Conservation (phyloP, 768 basidiomycete genomes). For the Hydnomerulius pinastri region DNA sequence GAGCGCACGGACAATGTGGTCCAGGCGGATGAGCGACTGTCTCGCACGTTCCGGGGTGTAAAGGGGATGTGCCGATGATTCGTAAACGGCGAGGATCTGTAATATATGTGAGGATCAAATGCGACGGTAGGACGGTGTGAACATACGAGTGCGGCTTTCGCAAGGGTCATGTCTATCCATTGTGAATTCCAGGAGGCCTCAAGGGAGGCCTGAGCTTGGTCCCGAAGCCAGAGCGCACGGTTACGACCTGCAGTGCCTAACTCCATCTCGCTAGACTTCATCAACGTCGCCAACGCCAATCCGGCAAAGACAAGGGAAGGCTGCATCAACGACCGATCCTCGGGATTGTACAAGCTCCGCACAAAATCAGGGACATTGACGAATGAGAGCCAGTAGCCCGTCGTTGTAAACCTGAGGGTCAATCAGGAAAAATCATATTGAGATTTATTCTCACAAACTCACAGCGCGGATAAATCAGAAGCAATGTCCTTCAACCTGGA, state of each 20-base stretch:
- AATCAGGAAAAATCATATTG: slow-evolving; percentile 6
- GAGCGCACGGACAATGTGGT: slow-evolving; percentile 61
- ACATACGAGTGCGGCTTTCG: slow-evolving; percentile 71
- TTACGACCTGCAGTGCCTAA: slow-evolving; percentile 52
- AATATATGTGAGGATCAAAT: slow-evolving; percentile 13
- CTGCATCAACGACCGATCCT: slow-evolving; percentile 59
- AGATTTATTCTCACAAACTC: slow-evolving; percentile 18
- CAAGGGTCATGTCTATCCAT: slow-evolving; percentile 64
- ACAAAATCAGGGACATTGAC: slow-evolving; percentile 60
- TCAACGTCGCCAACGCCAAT: slow-evolving; percentile 69
- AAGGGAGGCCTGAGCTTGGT: slow-evolving; percentile 56
- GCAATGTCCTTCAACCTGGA: slow-evolving; percentile 50
- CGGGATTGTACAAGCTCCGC: slow-evolving; percentile 50
- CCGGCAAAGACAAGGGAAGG: slow-evolving; percentile 70
- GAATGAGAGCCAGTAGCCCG: slow-evolving; percentile 69
- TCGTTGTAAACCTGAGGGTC: slow-evolving; percentile 58
- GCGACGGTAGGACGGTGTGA: neutral
- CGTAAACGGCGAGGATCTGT: slow-evolving; percentile 77
- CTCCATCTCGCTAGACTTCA: slow-evolving; percentile 72
- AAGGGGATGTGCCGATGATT: slow-evolving; percentile 70
- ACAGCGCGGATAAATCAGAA: slow-evolving; percentile 56
- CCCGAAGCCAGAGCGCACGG: slow-evolving; percentile 58
- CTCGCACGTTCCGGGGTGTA: slow-evolving; percentile 57
- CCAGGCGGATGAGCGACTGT: slow-evolving; percentile 57
- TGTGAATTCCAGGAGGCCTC: slow-evolving; percentile 50